These are phyloP conservation scores for Chlamydomonas schloesseri DNA, from an alignment of 139 green algal species.

Conservation along the genomic window DNA sequence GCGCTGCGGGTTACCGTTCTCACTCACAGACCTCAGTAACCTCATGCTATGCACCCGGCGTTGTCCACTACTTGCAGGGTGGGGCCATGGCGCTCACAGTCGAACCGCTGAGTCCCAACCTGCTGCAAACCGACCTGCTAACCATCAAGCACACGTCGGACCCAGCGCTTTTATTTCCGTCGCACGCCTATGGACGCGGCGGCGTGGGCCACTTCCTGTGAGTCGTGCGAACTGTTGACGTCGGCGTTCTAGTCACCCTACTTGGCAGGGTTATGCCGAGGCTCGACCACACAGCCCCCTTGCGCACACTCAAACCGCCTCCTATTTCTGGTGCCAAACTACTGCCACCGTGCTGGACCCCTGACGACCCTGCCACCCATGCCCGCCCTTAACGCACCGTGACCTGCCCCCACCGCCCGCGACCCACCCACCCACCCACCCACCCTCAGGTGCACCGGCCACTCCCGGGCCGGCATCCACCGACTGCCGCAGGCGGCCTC, in stretches of 20 bases:
- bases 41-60: no score
- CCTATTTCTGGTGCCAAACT: no score
- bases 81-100: neutral
- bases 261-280: no score
- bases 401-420: neutral
- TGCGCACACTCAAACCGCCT: no score
- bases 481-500: constrained; percentile 23
- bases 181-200: constrained; percentile 16
- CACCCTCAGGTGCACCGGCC: constrained; percentile 23
- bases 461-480: constrained; percentile 31
- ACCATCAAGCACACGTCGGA: constrained; percentile 22
- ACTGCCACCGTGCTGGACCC: no score
- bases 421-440: neutral
- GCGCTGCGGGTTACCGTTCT: no score
- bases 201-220: constrained; percentile 37
- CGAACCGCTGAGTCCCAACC: neutral
- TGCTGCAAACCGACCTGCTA: neutral
- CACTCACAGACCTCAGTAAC: no score
- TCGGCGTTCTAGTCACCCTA: no score
- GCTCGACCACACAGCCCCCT: no score
- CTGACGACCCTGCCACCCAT: neutral
- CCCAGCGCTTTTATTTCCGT: neutral
- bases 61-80: no score
- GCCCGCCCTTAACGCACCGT: no score
- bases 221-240: no score